Conservation (phyloP, 2,329 filamentous ascomycete species). For the Colletotrichum sp. region DNA sequence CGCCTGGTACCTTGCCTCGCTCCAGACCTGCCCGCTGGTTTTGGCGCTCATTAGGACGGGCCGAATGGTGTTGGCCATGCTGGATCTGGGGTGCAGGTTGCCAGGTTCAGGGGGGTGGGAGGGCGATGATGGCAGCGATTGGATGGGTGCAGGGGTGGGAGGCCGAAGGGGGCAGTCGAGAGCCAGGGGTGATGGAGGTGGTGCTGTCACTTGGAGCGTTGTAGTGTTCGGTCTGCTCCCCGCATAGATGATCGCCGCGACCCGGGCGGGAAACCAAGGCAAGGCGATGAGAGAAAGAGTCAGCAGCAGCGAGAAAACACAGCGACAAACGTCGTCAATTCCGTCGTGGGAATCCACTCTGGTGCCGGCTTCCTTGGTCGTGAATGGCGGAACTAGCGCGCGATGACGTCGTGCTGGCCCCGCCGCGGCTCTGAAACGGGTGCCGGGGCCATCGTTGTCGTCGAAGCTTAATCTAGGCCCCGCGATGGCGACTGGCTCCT, state of each 20-base stretch:
- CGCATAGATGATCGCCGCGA: slow-evolving; percentile 4
- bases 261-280: neutral
- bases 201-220: neutral
- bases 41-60: slow-evolving; percentile 3
- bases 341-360: neutral
- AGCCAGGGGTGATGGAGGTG: neutral
- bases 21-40: neutral
- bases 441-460: slow-evolving; percentile 1
- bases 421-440: slow-evolving; percentile 18
- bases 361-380: neutral
- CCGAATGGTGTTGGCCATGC: neutral
- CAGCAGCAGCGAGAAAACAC: neutral
- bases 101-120: neutral
- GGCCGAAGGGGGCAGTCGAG: neutral
- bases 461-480: slow-evolving; percentile 7
- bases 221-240: neutral
- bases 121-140: neutral
- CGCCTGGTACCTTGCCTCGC: neutral
- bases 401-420: slow-evolving; percentile 7
- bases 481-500: neutral
- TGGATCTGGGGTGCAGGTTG: neutral
- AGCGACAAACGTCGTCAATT: neutral
- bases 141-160: neutral
- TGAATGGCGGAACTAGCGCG: neutral
- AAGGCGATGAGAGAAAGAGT: neutral